These are phyloP conservation scores for Pichia sp. DNA, from an alignment of 1,139 yeast species.

Conservation along the genomic window DNA sequence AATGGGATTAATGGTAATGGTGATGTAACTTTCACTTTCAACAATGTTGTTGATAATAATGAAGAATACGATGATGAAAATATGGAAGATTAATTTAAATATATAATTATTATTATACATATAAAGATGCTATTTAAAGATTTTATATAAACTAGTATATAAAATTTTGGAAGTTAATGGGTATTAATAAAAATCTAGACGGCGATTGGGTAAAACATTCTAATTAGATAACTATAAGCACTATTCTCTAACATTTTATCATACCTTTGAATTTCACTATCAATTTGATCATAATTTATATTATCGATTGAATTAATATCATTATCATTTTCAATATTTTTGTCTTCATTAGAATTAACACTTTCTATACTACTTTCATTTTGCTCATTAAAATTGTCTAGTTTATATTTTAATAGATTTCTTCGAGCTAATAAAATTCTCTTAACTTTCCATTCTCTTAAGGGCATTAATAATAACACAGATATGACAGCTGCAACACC, in stretches of 20 bases:
- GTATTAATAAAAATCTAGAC: conserved; percentile 18
- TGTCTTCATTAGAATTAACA: conserved; percentile 1
- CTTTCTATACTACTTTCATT: background rate
- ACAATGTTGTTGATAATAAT: background rate
- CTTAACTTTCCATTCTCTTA: conserved; percentile 39
- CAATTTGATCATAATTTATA: conserved; percentile 2
- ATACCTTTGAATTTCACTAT: conserved; percentile 19
- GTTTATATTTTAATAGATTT: background rate
- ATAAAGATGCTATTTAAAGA: too few relatives aligned
- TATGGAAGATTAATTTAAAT: background rate
- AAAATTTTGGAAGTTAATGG: background rate
- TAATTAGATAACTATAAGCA: conserved; percentile 24
- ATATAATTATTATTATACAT: background rate
- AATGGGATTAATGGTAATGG: background rate
- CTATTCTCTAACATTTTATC: conserved; percentile 25
- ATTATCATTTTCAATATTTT: conserved; percentile 2
- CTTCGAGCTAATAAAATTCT: conserved; percentile 23
- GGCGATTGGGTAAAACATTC: conserved; percentile 37
- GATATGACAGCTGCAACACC: conserved; percentile 43
- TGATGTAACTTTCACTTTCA: background rate
- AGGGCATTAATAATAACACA: conserved; percentile 28
- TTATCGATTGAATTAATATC: background rate
- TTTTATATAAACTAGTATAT: too few relatives aligned
- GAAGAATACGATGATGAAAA: background rate
- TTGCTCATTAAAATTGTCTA: too few relatives aligned